These are phyloP conservation scores for Yueomyces sp. DNA, from an alignment of 805 yeast genomes.

Conservation along the genomic window DNA sequence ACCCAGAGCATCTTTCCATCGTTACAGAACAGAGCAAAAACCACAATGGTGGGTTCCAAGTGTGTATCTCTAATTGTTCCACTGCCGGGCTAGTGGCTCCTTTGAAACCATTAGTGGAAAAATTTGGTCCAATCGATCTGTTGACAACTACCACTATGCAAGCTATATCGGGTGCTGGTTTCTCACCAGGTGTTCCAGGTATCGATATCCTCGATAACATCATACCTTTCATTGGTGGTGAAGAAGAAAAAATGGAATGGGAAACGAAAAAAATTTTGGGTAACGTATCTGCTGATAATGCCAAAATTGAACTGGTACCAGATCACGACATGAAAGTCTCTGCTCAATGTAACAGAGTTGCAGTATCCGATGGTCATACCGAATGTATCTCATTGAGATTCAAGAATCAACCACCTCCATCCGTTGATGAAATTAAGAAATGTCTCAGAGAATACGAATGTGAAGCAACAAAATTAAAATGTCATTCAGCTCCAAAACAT, in stretches of 20 bases:
- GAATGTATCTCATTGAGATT: constrained; percentile 85
- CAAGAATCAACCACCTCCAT: constrained; percentile 71
- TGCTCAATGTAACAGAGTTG: constrained; percentile 94
- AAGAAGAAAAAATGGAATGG: constrained; percentile 97
- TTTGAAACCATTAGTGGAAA: constrained; percentile 79
- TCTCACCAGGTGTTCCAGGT: constrained; percentile 93
- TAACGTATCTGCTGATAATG: constrained; percentile 33
- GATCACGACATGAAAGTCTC: constrained; percentile 71
- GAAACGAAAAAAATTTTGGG: constrained; percentile 95
- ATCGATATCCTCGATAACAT: constrained; percentile 90
- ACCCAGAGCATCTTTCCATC: constrained; percentile 76
- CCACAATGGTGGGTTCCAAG: constrained; percentile 63
- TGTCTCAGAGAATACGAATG: constrained; percentile 61
- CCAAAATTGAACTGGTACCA: constrained; percentile 42
- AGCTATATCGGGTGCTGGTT: constrained; percentile 97
- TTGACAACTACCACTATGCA: constrained; percentile 87
- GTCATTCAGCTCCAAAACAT: constrained; percentile 87
- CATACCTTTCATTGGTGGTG: constrained; percentile 90
- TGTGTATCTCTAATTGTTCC: constrained; percentile 95
- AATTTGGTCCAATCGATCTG: constrained; percentile 80
- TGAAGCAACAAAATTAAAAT: constrained; percentile 67
- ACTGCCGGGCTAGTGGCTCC: constrained; percentile 98
- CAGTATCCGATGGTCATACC: constrained; percentile 96
- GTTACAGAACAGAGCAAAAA: constrained; percentile 45
- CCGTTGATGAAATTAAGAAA: constrained; percentile 64